Evolutionary conservation across 2,329 filamentous ascomycete species (phyloP), one percentile per base, ranked within the genome.

Genomic region (Zasmidium angulare): DNA sequence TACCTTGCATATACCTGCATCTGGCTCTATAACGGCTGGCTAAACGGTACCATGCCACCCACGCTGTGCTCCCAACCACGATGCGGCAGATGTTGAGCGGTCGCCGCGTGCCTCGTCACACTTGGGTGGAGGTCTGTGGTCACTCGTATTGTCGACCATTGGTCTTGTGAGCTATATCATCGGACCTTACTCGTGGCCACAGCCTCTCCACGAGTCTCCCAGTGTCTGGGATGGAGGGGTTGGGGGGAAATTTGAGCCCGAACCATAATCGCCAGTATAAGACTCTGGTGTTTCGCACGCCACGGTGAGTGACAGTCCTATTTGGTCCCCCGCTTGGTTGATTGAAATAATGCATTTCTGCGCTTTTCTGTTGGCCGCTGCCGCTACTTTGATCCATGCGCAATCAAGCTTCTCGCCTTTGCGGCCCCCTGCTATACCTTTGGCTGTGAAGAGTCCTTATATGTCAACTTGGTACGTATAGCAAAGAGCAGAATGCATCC

Each of bases 401-500:
- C 64, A 63, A 50, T 88, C 86, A 7, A 84, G 78, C 2, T 90
- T 89, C 69, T 80, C 76, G 36, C 87, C 87, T 26, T 82, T 84
- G 29, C 80, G 86, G 1, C 87, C 87, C 48, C 88, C 88, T 19
- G 82, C 88, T 1, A 79, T 89, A 31, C 89, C 89, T n/a, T 75
- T 93, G 40, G 88, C 89, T 50, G 89, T 92, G 46, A 86, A 85
- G 62, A 88, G 86, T 14, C 89, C 89, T 0, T 93, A 92, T 65
- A 74, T 92, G 22, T 90, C 84, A 69, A 83, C 85, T 21, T 91
- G 88, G 87, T 78, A 69, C 82, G 10, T 86, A 86, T 1, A 83
- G 78, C 29, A 79, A 85, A 71, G 84, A 82, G 21, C 82, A 83
- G 12, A 84, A 87, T 68, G 86, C 14, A 17, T 43, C 24, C 49